Evolutionary conservation across 257 asterid species (phyloP).

Genomic region (Rhazya stricta): DNA sequence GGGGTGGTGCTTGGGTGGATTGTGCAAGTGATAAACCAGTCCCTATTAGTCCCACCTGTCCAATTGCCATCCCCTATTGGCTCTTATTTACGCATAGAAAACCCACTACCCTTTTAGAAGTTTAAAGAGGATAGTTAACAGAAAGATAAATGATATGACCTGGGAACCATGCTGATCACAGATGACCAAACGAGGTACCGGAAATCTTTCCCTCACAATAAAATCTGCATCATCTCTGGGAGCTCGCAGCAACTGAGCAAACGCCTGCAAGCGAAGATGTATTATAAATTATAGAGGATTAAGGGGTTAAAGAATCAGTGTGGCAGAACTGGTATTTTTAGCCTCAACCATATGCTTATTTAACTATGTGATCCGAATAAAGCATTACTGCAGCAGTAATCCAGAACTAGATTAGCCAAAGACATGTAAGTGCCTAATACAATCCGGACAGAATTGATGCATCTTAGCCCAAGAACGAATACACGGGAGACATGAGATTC

Average conservation of each 20-base stretch:
- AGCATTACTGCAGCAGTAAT: not conserved
- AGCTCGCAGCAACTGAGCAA: conserved; percentile 72
- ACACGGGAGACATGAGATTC: not conserved
- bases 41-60: not conserved
- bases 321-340: not conserved
- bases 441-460: not conserved
- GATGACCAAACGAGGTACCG: conserved; percentile 88
- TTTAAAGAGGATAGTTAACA: not conserved
- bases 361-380: not conserved
- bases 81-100: no score
- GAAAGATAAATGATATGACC: conserved; percentile 33
- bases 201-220: conserved; percentile 73
- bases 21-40: no score
- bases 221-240: conserved; percentile 77
- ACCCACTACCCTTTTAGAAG: not conserved
- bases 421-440: not conserved
- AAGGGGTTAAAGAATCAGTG: not conserved
- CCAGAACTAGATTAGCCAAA: not conserved
- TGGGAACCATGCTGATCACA: conserved; percentile 98
- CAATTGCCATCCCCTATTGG: not conserved
- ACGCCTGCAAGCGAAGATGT: conserved; percentile 52
- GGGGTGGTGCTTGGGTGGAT: no score
- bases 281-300: conserved; percentile 12
- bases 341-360: not conserved
- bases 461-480: not conserved